Conservation (phyloP, 139 green algal genomes). For the Monoraphidium neglectum region DNA sequence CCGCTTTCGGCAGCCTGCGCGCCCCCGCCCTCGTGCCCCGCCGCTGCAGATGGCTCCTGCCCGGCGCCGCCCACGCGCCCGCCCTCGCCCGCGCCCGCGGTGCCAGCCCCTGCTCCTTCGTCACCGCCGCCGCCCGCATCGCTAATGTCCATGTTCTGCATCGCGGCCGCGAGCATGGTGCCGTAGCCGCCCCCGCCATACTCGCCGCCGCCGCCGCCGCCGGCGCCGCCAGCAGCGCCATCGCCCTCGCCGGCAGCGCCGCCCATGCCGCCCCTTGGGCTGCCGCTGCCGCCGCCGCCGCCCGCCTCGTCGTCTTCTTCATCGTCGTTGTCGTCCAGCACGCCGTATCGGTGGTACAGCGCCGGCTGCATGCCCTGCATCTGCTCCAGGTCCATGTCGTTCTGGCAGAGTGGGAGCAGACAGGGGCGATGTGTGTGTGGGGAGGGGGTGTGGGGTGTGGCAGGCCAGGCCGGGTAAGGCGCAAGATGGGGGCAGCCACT, state of each 20-base stretch:
- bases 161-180: too few relatives aligned
- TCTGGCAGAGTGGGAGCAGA: constrained; percentile 25
- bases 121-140: not conserved
- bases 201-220: constrained; percentile 7
- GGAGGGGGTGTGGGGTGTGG: too few relatives aligned
- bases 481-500: too few relatives aligned
- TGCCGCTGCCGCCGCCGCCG: not conserved
- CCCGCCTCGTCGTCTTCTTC: constrained; percentile 5
- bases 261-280: too few relatives aligned
- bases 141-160: too few relatives aligned
- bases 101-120: not conserved
- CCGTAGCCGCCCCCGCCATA: not conserved
- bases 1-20: too few relatives aligned
- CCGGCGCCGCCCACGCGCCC: not conserved
- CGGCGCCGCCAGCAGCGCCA: constrained; percentile 1
- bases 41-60: constrained; percentile 1
- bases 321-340: constrained; percentile 35
- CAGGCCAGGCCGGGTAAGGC: too few relatives aligned
- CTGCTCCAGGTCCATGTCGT: constrained; percentile 54
- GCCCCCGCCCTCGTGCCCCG: too few relatives aligned
- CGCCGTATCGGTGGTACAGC: constrained; percentile 5
- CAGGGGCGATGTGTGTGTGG: too few relatives aligned
- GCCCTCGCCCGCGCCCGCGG: not conserved
- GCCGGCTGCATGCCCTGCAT: not conserved
- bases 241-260: not conserved